Evolutionary conservation across 176 grass and related monocot species (phyloP).

Genomic region (Luzula sylvatica): DNA sequence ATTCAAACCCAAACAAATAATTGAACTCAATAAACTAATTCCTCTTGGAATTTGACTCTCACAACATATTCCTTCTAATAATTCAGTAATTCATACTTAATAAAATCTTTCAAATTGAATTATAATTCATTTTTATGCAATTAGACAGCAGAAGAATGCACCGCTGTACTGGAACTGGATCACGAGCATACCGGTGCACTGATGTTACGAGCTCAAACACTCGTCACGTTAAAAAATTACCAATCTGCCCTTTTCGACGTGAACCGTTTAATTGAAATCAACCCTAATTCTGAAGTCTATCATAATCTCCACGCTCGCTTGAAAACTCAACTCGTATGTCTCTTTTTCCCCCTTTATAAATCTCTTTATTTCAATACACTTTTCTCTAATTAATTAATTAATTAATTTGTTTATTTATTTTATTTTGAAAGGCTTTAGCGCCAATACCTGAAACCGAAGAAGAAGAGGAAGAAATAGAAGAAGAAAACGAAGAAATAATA

Average conservation of each 20-base stretch:
- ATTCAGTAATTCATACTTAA: no score
- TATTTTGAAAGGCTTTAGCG: slow-evolving; percentile 47
- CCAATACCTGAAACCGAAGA: slow-evolving; percentile 86
- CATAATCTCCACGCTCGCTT: slow-evolving; percentile 61
- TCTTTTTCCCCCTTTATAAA: background rate
- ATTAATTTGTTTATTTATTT: slow-evolving; percentile 10
- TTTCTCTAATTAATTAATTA: background rate
- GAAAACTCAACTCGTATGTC: slow-evolving; percentile 84
- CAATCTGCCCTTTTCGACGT: slow-evolving; percentile 97
- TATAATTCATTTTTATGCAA: background rate
- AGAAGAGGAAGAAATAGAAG: slow-evolving; percentile 55
- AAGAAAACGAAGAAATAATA: slow-evolving; percentile 36
- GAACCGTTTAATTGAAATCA: slow-evolving; percentile 74
- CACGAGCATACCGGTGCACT: slow-evolving; percentile 74
- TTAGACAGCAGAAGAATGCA: slow-evolving; percentile 93
- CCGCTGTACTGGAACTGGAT: slow-evolving; percentile 92
- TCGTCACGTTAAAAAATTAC: slow-evolving; percentile 86
- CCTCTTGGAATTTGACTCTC: background rate
- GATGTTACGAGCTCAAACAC: slow-evolving; percentile 89
- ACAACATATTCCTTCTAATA: background rate
- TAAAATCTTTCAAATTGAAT: no score
- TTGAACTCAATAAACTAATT: no score
- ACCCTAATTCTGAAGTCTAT: slow-evolving; percentile 83
- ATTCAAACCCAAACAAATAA: background rate
- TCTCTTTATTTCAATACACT: background rate